A percentile compares a stretch with the other conserved stretches of the same genome.
These are phyloP conservation scores for Sporothrix mexicana DNA, from an alignment of 2,329 filamentous ascomycete species.

Conservation along the genomic window DNA sequence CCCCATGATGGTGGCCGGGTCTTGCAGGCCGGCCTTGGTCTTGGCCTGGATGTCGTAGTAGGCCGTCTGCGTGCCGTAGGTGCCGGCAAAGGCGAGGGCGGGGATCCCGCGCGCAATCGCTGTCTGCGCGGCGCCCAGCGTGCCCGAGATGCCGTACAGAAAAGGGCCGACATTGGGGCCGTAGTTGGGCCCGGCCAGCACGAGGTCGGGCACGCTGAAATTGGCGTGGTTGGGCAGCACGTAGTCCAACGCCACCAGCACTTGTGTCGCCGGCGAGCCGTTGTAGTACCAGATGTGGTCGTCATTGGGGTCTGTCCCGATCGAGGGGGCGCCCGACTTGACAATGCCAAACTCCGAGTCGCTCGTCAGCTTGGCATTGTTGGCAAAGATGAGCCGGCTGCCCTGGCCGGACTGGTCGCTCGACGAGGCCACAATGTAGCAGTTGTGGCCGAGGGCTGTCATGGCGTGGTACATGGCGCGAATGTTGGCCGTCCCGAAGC, in stretches of 20 bases:
- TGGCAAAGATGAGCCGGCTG: constrained; percentile 52
- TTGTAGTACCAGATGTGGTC: constrained; percentile 66
- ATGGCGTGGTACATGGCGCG: constrained; percentile 48
- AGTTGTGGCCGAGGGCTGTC: constrained; percentile 66
- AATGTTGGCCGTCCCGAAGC: constrained; percentile 51
- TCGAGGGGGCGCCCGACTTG: constrained; percentile 53
- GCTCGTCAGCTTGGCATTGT: constrained; percentile 48
- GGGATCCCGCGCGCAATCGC: constrained; percentile 57
- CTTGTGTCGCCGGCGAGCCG: constrained; percentile 61
- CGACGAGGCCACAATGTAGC: constrained; percentile 52
- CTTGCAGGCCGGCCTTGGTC: constrained; percentile 37
- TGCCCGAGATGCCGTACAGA: constrained; percentile 58
- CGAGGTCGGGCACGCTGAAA: constrained; percentile 58
- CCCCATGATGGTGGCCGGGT: constrained; percentile 38
- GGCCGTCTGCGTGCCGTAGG: constrained; percentile 48
- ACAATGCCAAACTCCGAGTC: constrained; percentile 54
- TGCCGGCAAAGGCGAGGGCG: constrained; percentile 56
- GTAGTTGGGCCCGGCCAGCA: constrained; percentile 62
- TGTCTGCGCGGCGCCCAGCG: constrained; percentile 57
- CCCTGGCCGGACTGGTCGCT: constrained; percentile 54
- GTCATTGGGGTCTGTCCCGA: constrained; percentile 59
- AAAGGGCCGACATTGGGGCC: constrained; percentile 61
- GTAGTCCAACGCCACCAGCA: constrained; percentile 62
- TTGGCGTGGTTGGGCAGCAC: constrained; percentile 57
- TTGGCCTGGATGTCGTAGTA: constrained; percentile 50